Conservation (phyloP, 495 filamentous ascomycete genomes). For the Neurospora intermedia region DNA sequence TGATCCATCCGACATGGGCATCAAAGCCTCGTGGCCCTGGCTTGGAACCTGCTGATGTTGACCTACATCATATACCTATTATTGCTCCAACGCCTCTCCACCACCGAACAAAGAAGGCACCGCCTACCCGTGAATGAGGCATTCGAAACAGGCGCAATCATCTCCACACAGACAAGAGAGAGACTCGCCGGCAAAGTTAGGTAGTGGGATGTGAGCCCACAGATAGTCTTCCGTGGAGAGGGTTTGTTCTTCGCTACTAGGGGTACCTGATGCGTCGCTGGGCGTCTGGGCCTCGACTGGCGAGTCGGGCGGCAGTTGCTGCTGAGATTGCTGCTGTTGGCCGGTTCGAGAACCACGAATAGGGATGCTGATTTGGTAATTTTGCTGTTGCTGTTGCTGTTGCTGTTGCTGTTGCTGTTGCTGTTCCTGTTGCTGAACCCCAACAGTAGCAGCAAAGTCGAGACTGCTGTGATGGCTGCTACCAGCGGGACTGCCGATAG, state of each 20-base stretch:
- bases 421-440: not conserved
- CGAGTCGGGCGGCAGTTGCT: slow-evolving; percentile 9
- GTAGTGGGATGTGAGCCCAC: slow-evolving; percentile 37
- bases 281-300: slow-evolving; percentile 20
- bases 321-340: slow-evolving; percentile 3
- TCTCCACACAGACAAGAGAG: slow-evolving; percentile 41
- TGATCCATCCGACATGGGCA: not conserved
- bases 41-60: not conserved
- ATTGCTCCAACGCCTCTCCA: not conserved
- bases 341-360: not conserved
- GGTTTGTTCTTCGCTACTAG: slow-evolving; percentile 30
- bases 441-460: not conserved
- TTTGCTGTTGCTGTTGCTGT: not conserved
- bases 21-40: not conserved
- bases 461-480: not conserved
- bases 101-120: not conserved
- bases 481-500: not conserved
- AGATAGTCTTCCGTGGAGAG: slow-evolving; percentile 35
- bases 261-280: slow-evolving; percentile 27
- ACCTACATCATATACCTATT: not conserved
- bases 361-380: not conserved
- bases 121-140: slow-evolving; percentile 14
- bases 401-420: not conserved
- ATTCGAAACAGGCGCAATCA: slow-evolving; percentile 42
- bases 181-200: slow-evolving; percentile 26